Evolutionary conservation across 1,284 basidiomycete species (phyloP), one percentile per base, ranked within the genome.

Genomic region (Sporisorium sorghi): DNA sequence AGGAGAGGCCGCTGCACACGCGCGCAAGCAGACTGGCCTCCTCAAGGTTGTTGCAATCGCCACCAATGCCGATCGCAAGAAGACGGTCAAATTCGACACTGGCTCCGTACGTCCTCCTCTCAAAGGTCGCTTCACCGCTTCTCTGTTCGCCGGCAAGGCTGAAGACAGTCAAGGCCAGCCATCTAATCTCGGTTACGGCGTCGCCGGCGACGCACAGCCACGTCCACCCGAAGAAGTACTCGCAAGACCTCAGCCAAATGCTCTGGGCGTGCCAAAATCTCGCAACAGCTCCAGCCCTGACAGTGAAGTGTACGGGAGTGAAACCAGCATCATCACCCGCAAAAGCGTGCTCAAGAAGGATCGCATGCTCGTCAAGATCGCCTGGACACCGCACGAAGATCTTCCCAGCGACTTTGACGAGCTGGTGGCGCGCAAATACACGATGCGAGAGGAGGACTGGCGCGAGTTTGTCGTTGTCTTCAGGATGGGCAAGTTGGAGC

Each of bases 331-430:
- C 46, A 63, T 79, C 51, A 75, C 73, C 6, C 64, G 64, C 37
- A 65, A 55, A 24, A 68, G 66, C 15, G 69, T 77, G 15, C 59
- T 81, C 23, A 83, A 84, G 89, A 70, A 84, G 92, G 93, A 94
- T 83, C 88, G 93, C 73, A 94, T 94, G 91, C 87, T 93, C 14
- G 90, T 94, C 46, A 88, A 91, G 67, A 87, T 90, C 10, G 89
- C 88, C 48, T 89, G 90, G 78, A 89, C 89, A 5, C 88, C 88
- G 56, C 85, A 86, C 4, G 88, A 89, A 61, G 85, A 85, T 24
- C 75, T 92, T 1, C 85, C 87, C 5, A 72, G 81, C 6, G 83
- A 87, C 49, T 93, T 93, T 77, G 89, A 93, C 77, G 92, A 93
- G 77, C 84, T 85, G 35, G 87, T 88, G 60, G 89, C 91, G 8